A percentile compares a stretch with the other conserved stretches of the same genome.
Evolutionary conservation across 352 stramenopile genomes (phyloP).

Genomic region (Phytophthora foliorum): DNA sequence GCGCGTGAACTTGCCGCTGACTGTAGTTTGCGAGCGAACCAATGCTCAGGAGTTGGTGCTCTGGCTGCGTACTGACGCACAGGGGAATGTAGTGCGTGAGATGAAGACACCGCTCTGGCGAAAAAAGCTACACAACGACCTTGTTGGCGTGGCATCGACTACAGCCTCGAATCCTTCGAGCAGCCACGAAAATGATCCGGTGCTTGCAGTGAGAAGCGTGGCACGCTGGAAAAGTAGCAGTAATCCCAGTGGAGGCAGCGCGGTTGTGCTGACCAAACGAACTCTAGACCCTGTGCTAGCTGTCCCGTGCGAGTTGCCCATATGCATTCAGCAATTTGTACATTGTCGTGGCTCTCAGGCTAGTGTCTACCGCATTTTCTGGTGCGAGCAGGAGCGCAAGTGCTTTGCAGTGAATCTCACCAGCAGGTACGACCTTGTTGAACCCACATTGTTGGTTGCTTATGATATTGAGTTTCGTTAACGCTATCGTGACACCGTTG

Average conservation of each 20-base stretch:
- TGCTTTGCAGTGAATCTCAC: constrained; percentile 80
- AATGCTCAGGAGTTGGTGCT: constrained; percentile 66
- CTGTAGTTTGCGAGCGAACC: constrained; percentile 66
- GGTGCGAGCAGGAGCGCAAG: constrained; percentile 58
- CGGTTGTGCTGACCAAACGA: constrained; percentile 63
- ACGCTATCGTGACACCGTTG: constrained; percentile 15
- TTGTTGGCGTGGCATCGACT: constrained; percentile 24
- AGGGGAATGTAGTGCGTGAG: constrained; percentile 56
- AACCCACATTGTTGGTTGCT: neutral
- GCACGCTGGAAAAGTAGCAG: constrained; percentile 61
- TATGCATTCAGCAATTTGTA: constrained; percentile 78
- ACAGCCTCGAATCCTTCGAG: neutral
- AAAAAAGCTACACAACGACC: constrained; percentile 63
- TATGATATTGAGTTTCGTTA: neutral
- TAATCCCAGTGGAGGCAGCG: constrained; percentile 47
- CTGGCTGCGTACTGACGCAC: constrained; percentile 61
- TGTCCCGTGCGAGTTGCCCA: constrained; percentile 62
- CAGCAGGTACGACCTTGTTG: constrained; percentile 55
- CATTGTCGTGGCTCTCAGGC: constrained; percentile 71
- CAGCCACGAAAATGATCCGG: constrained; percentile 33
- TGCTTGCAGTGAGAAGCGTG: constrained; percentile 71
- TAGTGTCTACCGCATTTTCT: constrained; percentile 80
- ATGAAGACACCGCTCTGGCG: constrained; percentile 65
- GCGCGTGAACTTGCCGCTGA: constrained; percentile 67
- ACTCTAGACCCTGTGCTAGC: constrained; percentile 71